Evolutionary conservation across 768 basidiomycete species (phyloP), one percentile per base, ranked within the genome.

Genomic region (Leccinum variicolor): DNA sequence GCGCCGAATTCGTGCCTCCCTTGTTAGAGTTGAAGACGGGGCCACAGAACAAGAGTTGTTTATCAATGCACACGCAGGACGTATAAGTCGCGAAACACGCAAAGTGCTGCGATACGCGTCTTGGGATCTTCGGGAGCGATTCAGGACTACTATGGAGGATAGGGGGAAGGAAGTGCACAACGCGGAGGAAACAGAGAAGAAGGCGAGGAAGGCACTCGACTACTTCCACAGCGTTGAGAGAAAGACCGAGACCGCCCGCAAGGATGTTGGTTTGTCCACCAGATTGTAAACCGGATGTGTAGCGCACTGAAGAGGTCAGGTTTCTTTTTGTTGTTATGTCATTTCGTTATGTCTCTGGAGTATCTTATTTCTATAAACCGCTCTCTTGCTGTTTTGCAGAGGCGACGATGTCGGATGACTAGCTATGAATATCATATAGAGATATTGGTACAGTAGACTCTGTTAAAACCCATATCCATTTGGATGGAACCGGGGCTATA

Each of bases 91-190:
- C 36, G 96, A 98, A 80, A 91, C 93, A 23, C 82, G 96, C 65
- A 98, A 98, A 77, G 96, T 99, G 48, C 76, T 99, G 58, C 80
- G 95, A 50, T 72, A 94, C 29, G 95, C 91, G 19, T 86, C 89
- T 21, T 98, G 92, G 92, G 95, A 98, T 71, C 68, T 95, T 59
- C 82, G 82, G 64, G 90, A 92, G 73, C 81, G 88, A 45, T 96
- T 94, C 79, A 80, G 84, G 56, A 77, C 75, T 3, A 89, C 91
- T 17, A 82, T 94, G 78, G 94, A 98, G 64, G 86, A 89, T 69
- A 77, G 85, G 46, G 81, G 79, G 36, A 82, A 81, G 66, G 92
- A 95, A 68, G 93, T 96, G 15, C 80, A 79, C 65, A 79, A 77
- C 50, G 85, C 86, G 47, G 92, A 94, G 75, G 88, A 89, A 66